Base-by-base conservation (phyloP, 306 rosid genomes). In the Prunus davidiana region DNA sequence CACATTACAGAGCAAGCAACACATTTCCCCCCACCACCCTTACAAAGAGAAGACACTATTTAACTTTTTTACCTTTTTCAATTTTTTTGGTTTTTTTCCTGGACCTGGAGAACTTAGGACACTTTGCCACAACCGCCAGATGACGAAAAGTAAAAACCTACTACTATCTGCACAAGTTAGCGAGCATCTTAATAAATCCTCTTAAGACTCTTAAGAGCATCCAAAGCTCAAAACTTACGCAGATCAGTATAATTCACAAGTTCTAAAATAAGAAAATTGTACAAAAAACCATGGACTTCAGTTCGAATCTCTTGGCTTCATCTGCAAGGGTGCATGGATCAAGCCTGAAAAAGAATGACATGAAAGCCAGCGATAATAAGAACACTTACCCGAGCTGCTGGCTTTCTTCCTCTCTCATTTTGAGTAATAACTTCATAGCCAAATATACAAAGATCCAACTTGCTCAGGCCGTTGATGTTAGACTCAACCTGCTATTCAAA, bases 351-450 rank as follows among this genome's bases (percentile, higher is more conserved):
- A 88, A 61, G 41, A 90, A 83, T 57, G 82, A 84, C 77, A 75
- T 58, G 89, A 82, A 88, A 79, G 90, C 97, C 98, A 88, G 92
- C 95, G 64, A 82, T 83, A 81, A 83, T 86, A 81, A 75, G 73
- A 79, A 79, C 74, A 93, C 97, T 93, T 89, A 91, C 98, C 95
- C 71, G 74, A 84, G 72, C 75, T 74, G 86, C 88, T 91, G 90
- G 91, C 90, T 85, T 91, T 85, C 86, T 68, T 79, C 68, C 74
- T 69, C 71, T 57, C 65, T 20, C 67, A 50, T 41, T 38, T 2
- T 3, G 64, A 69, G 16, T 15, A 43, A 63, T 45, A 13, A 45
- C 19, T 41, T 46, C 4, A 25, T n/a, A 73, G 65, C 49, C 49
- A 73, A 8, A 72, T 6, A 32, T 27, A 13, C 15, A 25, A 9